Evolutionary conservation across 2,329 filamentous ascomycete genomes (phyloP), one percentile per base, ranked within the genome.

Genomic region (Alternaria longipes): DNA sequence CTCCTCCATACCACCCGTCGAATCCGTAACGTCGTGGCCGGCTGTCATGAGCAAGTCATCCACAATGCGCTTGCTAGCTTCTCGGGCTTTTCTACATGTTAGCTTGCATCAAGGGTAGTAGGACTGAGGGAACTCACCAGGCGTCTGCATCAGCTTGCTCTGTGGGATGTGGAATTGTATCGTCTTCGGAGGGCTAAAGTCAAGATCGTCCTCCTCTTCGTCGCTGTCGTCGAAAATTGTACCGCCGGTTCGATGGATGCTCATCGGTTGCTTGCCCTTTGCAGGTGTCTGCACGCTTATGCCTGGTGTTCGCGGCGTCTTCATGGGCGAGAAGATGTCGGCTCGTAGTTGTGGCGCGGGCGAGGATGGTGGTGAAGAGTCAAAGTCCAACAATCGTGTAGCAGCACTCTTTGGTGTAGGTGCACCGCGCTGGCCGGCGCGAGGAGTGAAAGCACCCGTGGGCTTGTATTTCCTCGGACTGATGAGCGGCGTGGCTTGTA

Each of bases 401-500:
- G 62, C 54, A 18, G 66, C 70, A n/a, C 64, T 67, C 30, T 65
- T 64, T 24, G 73, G 71, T 1, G 72, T 73, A 14, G 70, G 68
- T 22, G 58, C 67, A 14, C 65, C 74, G 9, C 72, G 73, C 8
- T 73, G 73, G 24, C 71, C 69, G 4, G 78, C 74, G 18, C 75
- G 71, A 6, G 82, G 80, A 1, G 79, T 80, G 34, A 77, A 75
- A 0, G 71, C 75, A 12, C 72, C 71, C 4, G 73, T 74, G 1
- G 79, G 77, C 28, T 81, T 82, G 66, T 82, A 81, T 60, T 82
- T 82, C 5, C 77, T 76, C 41, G 81, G 82, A 9, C 89, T 90
- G n/a, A 89, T 89, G 68, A 95, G 89, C 0, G 95, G 95, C 9
- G 95, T 99, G 6, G 94, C 93, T 79, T 96, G 92, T 24, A 99